Evolutionary conservation across 2,329 filamentous ascomycete genomes (phyloP).

Genomic region (Myriangium duriaei): DNA sequence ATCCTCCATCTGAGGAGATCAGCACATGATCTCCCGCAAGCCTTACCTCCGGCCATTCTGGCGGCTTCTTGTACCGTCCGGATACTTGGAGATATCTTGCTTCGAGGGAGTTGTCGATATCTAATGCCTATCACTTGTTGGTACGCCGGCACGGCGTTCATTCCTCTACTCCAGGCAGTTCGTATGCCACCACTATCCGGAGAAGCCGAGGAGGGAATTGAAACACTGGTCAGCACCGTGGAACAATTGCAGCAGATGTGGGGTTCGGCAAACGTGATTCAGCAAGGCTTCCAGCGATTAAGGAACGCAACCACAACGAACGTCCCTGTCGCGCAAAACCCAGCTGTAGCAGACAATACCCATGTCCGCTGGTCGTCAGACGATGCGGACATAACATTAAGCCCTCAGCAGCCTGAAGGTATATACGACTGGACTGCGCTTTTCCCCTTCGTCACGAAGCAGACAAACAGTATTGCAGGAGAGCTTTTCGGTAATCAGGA

Average conservation of each 20-base stretch:
- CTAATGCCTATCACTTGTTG: conserved; percentile 3
- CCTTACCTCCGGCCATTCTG: conserved; percentile 1
- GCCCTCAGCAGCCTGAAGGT: background rate
- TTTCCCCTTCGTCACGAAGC: conserved; percentile 1
- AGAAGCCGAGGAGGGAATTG: background rate
- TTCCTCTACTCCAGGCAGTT: conserved; percentile 1
- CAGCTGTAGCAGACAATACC: background rate
- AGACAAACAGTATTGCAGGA: conserved; percentile 1
- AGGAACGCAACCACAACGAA: background rate
- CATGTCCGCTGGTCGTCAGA: too few species aligned
- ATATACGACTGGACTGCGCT: conserved; percentile 1
- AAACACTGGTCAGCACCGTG: background rate
- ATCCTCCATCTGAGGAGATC: background rate
- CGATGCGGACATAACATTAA: too few species aligned
- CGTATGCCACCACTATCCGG: background rate
- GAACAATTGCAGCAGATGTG: conserved; percentile 4
- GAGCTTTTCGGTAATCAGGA: background rate
- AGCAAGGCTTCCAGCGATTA: background rate
- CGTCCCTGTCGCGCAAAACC: background rate
- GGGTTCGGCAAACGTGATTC: conserved; percentile 1
- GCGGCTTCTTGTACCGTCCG: background rate
- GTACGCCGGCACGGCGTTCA: conserved; percentile 3
- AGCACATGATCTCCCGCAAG: conserved; percentile 2
- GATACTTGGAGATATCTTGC: background rate
- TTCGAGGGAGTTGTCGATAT: background rate